Base-by-base conservation (phyloP, 805 yeast genomes). In the Saturnispora hagleri region DNA sequence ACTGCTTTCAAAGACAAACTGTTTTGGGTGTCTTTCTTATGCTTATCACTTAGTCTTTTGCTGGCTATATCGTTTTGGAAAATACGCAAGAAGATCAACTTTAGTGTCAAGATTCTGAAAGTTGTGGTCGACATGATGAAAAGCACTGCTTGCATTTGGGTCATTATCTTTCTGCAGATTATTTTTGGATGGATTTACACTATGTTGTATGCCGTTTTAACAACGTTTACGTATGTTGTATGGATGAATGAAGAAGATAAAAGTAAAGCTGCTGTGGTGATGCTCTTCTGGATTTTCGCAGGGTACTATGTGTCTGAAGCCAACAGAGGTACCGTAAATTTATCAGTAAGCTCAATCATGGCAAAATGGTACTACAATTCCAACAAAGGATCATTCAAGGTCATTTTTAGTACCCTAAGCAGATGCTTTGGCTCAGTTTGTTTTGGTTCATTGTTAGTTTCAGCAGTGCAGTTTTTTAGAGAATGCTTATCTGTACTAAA, bases 391-490 rank as follows among this genome's bases (percentile, higher is more conserved):
- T 83, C 95, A 1, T 77, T 88, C 56, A 58, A 51, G 22, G 74
- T 95, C 58, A 85, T 95, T 1, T 66, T 86, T 68, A 84, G 95
- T 3, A 85, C 82, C 60, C 46, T 87, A 69, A 82, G 93, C 2
- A 85, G 83, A 63, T 86, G 95, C 7, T 84, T 89, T 62, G 97
- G 97, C 0, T 86, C 96, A 1, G 82, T 89, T 48, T 84, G 95
- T 62, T 83, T 87, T 60, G 96, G 97, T 0, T 65, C 70, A 2
- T 70, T 89, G 57, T 76, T 89, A 59, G 93, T 87, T 5, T 76
- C 97, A 0, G 55, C 88, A 24, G 73, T 88, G 55, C 89, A 86
- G 6, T 18, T 52, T 5, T 12, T 43, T 6, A 47, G 38, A 34
- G 55, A 56, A 8, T 7, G 36, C 18, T 18, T 51, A n/a, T 7